phyloP scores from a whole-genome alignment of 2,329 filamentous ascomycete species.

The Fusarium coicis region DNA sequence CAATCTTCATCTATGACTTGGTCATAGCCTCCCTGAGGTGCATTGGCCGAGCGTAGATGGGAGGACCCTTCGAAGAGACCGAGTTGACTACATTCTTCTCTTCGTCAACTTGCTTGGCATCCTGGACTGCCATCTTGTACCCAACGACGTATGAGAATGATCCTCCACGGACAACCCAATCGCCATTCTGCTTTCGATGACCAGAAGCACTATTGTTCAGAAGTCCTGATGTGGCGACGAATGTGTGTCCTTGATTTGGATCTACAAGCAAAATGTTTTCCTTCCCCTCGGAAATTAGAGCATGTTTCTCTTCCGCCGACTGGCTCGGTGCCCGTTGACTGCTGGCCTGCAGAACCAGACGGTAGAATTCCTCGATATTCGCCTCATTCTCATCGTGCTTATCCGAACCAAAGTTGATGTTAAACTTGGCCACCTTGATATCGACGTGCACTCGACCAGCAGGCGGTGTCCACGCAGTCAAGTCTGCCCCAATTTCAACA shows the following conservation, averaged over 20 bases:
- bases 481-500: slow-evolving; percentile 23
- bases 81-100: rapidly evolving
- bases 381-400: neutral
- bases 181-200: neutral
- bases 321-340: neutral
- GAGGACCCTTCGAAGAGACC: rapidly evolving
- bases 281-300: rapidly evolving
- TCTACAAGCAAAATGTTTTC: no score
- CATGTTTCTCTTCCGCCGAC: rapidly evolving
- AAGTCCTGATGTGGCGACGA: neutral
- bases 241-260: neutral
- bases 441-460: slow-evolving; percentile 38
- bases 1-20: neutral
- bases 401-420: slow-evolving; percentile 35
- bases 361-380: neutral
- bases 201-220: neutral
- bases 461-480: slow-evolving; percentile 27
- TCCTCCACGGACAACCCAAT: neutral
- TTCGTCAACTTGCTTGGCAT: neutral
- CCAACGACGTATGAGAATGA: neutral
- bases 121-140: neutral
- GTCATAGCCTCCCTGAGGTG: neutral
- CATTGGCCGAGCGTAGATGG: neutral
- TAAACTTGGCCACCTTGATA: slow-evolving; percentile 41
- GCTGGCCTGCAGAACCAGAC: neutral